These are phyloP conservation scores for Tetrahymena elliotti DNA, from an alignment of 73 alveolate genomes.

Conservation along the genomic window DNA sequence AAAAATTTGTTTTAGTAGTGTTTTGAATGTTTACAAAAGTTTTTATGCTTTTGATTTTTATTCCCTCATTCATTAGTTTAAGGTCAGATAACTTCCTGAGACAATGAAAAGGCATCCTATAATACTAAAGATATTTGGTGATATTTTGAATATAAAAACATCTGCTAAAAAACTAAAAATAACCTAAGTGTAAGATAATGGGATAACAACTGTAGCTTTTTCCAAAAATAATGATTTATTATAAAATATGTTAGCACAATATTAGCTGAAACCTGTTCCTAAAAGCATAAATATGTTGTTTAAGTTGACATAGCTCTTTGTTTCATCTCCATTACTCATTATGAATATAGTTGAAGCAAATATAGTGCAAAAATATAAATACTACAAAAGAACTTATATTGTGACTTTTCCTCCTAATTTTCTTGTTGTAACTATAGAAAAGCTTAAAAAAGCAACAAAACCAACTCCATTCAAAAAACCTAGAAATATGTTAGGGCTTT, in stretches of 20 bases:
- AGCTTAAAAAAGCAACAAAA: neutral
- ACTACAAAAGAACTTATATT: neutral
- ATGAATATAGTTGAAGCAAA: neutral
- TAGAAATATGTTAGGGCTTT: neutral
- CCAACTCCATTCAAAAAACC: neutral
- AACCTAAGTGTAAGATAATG: neutral
- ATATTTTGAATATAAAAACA: neutral
- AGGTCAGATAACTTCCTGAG: neutral
- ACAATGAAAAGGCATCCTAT: neutral
- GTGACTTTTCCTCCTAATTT: neutral
- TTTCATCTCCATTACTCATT: neutral
- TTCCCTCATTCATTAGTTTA: neutral
- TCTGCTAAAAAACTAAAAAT: neutral
- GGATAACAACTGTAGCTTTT: neutral
- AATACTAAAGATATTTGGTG: neutral
- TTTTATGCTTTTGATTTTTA: too few species aligned
- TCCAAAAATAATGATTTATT: neutral
- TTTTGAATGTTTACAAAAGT: too few species aligned
- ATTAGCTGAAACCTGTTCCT: neutral
- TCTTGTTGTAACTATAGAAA: neutral
- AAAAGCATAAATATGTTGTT: neutral
- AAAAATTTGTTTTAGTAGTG: neutral
- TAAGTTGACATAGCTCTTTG: neutral
- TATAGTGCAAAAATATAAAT: neutral
- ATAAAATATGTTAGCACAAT: neutral